A percentile compares a stretch with the other conserved stretches of the same genome.
Evolutionary conservation across 495 filamentous ascomycete species (phyloP).

Genomic region (Penicilliopsis zonata): DNA sequence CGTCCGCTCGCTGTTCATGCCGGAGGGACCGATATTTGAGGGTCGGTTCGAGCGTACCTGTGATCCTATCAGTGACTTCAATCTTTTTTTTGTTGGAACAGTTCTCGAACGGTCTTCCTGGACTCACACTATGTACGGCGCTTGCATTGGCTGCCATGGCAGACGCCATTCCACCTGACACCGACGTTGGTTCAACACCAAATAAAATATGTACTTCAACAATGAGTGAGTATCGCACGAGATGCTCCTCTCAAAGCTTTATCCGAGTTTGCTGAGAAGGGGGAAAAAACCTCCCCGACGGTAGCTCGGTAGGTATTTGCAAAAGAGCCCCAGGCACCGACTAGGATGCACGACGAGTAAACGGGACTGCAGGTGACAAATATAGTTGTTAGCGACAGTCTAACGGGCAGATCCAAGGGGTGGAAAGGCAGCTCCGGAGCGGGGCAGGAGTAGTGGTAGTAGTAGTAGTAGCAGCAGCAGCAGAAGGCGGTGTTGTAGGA

Average conservation of each 20-base stretch:
- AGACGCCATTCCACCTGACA: slow-evolving; percentile 23
- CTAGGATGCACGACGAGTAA: slow-evolving; percentile 18
- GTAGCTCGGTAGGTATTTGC: slow-evolving; percentile 13
- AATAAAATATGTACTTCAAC: slow-evolving; percentile 18
- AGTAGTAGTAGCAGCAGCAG: neutral
- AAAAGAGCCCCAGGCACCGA: slow-evolving; percentile 21
- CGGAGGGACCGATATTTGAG: slow-evolving; percentile 28
- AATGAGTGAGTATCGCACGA: slow-evolving; percentile 12
- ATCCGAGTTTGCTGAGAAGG: slow-evolving; percentile 7
- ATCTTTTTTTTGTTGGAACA: no score
- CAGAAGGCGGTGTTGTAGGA: slow-evolving; percentile 2
- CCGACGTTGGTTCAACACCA: slow-evolving; percentile 6
- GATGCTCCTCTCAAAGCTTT: slow-evolving; percentile 3
- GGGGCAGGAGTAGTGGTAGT: no score
- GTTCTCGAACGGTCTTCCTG: no score
- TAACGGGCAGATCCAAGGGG: neutral
- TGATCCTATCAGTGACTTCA: no score
- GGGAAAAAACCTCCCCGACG: no score
- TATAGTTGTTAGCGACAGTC: neutral
- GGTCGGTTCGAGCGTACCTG: slow-evolving; percentile 27
- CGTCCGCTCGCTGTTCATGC: slow-evolving; percentile 25
- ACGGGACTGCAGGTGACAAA: slow-evolving; percentile 10
- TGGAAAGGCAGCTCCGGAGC: no score
- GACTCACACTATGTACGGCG: slow-evolving; percentile 28
- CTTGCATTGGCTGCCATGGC: slow-evolving; percentile 27